phyloP scores from a whole-genome alignment of 768 basidiomycete genomes.

The Suillus ampliporus region DNA sequence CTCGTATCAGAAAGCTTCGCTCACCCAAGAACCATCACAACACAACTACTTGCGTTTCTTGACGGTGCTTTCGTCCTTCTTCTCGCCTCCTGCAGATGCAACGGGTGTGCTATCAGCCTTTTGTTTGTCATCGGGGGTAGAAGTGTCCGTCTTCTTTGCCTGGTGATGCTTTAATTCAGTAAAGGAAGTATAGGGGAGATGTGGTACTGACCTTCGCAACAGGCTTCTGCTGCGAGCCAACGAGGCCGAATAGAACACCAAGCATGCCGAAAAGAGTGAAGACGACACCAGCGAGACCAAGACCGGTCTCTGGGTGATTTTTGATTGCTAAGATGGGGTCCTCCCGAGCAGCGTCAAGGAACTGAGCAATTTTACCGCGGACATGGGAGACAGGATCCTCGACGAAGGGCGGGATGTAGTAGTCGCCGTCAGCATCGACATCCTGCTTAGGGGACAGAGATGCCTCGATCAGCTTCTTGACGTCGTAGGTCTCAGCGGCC shows the following conservation, averaged over 20 bases:
- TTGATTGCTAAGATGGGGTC: constrained; percentile 86
- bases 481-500: constrained; percentile 86
- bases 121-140: constrained; percentile 67
- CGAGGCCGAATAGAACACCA: constrained; percentile 76
- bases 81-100: constrained; percentile 73
- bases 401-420: constrained; percentile 57
- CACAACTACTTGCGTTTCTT: constrained; percentile 75
- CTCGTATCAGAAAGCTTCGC: constrained; percentile 1
- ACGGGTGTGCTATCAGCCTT: constrained; percentile 69
- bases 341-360: constrained; percentile 76
- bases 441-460: constrained; percentile 50
- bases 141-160: constrained; percentile 81
- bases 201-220: constrained; percentile 59
- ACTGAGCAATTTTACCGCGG: constrained; percentile 76
- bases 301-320: constrained; percentile 87
- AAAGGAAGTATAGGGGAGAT: neutral
- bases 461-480: constrained; percentile 87
- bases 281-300: constrained; percentile 70
- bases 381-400: constrained; percentile 58
- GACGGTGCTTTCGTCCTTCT: constrained; percentile 67
- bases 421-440: constrained; percentile 51
- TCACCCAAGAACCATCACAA: neutral
- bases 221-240: constrained; percentile 76
- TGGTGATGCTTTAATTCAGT: constrained; percentile 27
- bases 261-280: constrained; percentile 88